These are phyloP conservation scores for Fagus crenata DNA, from an alignment of 306 rosid genomes.

Conservation along the genomic window DNA sequence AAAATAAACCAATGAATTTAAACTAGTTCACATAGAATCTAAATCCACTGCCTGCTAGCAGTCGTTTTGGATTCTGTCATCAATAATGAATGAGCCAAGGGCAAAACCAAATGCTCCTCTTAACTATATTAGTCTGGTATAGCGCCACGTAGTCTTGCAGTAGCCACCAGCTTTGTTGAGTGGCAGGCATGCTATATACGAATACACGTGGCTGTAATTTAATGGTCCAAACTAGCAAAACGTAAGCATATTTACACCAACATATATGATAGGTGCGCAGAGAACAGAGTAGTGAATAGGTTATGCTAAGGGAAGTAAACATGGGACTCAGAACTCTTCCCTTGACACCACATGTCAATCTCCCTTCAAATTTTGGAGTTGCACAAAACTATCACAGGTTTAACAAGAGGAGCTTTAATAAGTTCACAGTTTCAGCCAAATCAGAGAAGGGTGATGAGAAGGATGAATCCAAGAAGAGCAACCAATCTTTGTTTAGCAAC, in stretches of 20 bases:
- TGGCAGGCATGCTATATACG: slow-evolving; percentile 8
- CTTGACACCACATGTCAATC: slow-evolving; percentile 38
- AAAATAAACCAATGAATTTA: too few species aligned
- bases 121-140: slow-evolving; percentile 35
- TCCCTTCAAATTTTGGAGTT: slow-evolving; percentile 42
- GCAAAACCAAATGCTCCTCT: slow-evolving; percentile 34
- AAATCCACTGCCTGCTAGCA: too few species aligned
- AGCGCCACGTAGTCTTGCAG: slow-evolving; percentile 51
- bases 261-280: slow-evolving; percentile 1
- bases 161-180: slow-evolving; percentile 48
- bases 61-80: too few species aligned
- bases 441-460: slow-evolving; percentile 39
- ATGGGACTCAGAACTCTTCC: slow-evolving; percentile 74
- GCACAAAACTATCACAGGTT: slow-evolving; percentile 26
- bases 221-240: slow-evolving; percentile 24
- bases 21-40: too few species aligned
- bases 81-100: background rate
- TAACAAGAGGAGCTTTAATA: slow-evolving; percentile 39
- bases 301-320: slow-evolving; percentile 10
- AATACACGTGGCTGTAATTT: slow-evolving; percentile 36
- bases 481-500: slow-evolving; percentile 66
- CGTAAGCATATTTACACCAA: background rate
- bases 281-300: background rate
- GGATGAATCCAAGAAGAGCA: slow-evolving; percentile 42
- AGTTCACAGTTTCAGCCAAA: slow-evolving; percentile 59